Evolutionary conservation across 345 rosid genomes (phyloP), one percentile per base, ranked within the genome.

Genomic region (Acer negundo): DNA sequence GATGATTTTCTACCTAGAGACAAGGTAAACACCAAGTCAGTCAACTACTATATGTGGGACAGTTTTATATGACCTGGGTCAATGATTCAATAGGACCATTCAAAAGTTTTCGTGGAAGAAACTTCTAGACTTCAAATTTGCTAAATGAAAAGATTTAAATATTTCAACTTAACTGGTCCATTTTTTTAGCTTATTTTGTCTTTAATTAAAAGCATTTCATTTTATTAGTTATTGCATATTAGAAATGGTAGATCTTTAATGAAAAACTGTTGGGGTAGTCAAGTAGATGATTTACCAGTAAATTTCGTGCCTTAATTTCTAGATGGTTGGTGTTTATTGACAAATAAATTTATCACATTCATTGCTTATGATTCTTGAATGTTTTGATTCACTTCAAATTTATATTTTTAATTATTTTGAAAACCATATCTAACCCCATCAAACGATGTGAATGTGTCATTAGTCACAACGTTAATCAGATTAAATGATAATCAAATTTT

Each of bases 281-380:
- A 7, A 6, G 35, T 15, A 66, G 17, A 16, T 9, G 64, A 75
- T 2, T 24, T 24, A 24, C 47, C 5, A 35, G 11, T 46, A 73
- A 49, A 42, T 62, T 73, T 73, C 68, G 44, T 8, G 68, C 20
- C 12, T 74, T 64, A 47, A 64, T 47, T n/a, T 64, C n/a, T 26
- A 17, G 61, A 74, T 35, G 71, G 55, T 6, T 31, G 78, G 35
- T 40, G 49, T 66, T 53, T 35, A 31, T 51, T 64, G 62, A 56
- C 19, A 7, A 42, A 2, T 35, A 35, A 35, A 35, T 4, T 5
- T 4, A 35, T 35, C 38, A 35, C 6, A 35, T 35, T 35, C 38
- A 35, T 35, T 35, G 38, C 38, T 0, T 35, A 35, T 35, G 38
- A 35, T 35, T 35, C 38, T 35, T 42, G 46, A 42, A 42, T 42